These are phyloP conservation scores for Penicillium sp. DNA, from an alignment of 2,329 filamentous ascomycete species.

Conservation along the genomic window DNA sequence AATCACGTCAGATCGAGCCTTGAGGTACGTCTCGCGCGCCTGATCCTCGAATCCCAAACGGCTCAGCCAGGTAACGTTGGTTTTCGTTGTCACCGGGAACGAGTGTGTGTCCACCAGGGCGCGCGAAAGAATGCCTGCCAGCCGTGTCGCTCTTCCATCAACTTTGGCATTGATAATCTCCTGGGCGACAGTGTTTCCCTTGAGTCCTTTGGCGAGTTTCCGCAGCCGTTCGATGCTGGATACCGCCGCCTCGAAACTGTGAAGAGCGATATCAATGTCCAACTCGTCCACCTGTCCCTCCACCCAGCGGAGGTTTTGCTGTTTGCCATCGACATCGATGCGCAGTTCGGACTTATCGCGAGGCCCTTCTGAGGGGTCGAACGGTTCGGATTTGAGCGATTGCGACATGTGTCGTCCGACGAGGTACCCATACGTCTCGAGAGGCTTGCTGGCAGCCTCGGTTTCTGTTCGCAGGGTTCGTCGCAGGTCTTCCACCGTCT, in stretches of 20 bases:
- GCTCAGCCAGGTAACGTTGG: constrained; percentile 77
- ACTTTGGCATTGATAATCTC: constrained; percentile 90
- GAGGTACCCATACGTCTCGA: constrained; percentile 81
- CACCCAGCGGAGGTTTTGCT: constrained; percentile 93
- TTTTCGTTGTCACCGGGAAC: constrained; percentile 69
- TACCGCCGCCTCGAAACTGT: constrained; percentile 81
- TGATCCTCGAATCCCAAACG: constrained; percentile 85
- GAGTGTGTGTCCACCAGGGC: constrained; percentile 73
- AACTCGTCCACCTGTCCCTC: constrained; percentile 92
- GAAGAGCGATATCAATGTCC: constrained; percentile 90
- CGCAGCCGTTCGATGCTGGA: constrained; percentile 78
- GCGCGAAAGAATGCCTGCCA: constrained; percentile 71
- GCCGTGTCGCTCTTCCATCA: constrained; percentile 71
- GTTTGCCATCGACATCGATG: constrained; percentile 93
- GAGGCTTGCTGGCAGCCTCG: constrained; percentile 76
- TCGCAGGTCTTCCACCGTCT: constrained; percentile 84
- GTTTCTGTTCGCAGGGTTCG: constrained; percentile 80
- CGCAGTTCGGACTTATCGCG: constrained; percentile 70
- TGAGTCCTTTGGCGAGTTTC: constrained; percentile 69
- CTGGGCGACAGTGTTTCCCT: constrained; percentile 79
- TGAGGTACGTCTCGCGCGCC: constrained; percentile 79
- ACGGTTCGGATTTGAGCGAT: constrained; percentile 70
- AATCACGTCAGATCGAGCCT: constrained; percentile 70
- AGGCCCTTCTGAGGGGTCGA: constrained; percentile 71
- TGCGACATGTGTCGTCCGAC: constrained; percentile 67